phyloP scores from a whole-genome alignment of 345 rosid species.

The Raphanus sativus region DNA sequence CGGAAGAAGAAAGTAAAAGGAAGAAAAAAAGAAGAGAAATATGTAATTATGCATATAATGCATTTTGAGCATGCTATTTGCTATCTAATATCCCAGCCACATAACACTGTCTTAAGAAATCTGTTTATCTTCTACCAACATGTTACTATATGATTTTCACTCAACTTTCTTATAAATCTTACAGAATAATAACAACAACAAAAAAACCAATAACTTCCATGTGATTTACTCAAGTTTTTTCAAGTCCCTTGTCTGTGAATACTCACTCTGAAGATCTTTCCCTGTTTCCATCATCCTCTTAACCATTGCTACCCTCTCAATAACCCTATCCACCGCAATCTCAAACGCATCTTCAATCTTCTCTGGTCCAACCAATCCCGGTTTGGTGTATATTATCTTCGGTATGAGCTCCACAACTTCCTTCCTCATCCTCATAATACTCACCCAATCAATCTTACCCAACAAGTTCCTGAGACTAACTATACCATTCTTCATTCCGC shows the following conservation, averaged over 20 bases:
- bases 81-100: not conserved
- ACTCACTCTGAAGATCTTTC: conserved; percentile 26
- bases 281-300: conserved; percentile 30
- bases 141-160: not conserved
- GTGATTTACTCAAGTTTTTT: conserved; percentile 1
- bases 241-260: conserved; percentile 34
- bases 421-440: conserved; percentile 44
- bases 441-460: conserved; percentile 21
- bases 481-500: conserved; percentile 26
- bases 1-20: not conserved
- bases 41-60: not conserved
- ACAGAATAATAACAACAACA: not conserved
- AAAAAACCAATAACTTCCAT: not conserved
- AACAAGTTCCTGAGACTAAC: conserved; percentile 29
- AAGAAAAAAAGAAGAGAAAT: not conserved
- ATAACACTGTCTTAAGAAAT: not conserved
- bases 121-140: not conserved
- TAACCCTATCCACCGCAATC: conserved; percentile 42
- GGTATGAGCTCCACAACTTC: conserved; percentile 54
- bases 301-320: conserved; percentile 43
- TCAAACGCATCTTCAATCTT: conserved; percentile 51
- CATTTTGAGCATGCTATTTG: not conserved
- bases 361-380: conserved; percentile 31
- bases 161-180: not conserved
- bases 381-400: conserved; percentile 49